Percentiles rank a stretch among this genome's conserved stretches.
These are phyloP conservation scores for Penicillium capsulatum DNA, from an alignment of 2,329 filamentous ascomycete species.

Conservation along the genomic window DNA sequence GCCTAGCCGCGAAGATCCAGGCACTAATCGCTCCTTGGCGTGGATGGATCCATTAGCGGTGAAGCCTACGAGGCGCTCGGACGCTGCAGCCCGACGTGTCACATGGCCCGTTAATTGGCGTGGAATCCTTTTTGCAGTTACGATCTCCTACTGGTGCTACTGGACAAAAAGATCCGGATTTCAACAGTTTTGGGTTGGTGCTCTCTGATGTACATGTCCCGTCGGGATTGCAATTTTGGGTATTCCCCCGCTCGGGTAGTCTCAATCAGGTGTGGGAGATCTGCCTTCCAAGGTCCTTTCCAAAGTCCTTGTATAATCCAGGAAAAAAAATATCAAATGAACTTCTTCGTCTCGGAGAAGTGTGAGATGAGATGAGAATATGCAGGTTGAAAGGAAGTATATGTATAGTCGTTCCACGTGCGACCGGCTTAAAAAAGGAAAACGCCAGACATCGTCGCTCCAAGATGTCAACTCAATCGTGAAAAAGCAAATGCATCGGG, in stretches of 20 bases:
- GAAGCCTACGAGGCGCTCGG: constrained; percentile 8
- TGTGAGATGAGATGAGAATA: constrained; percentile 10
- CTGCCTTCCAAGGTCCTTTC: constrained; percentile 16
- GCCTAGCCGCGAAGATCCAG: constrained; percentile 23
- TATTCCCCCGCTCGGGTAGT: constrained; percentile 13
- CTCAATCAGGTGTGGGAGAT: constrained; percentile 21
- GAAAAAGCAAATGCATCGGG: constrained; percentile 16
- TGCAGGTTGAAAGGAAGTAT: background rate
- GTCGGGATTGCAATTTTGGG: constrained; percentile 14
- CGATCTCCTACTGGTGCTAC: background rate
- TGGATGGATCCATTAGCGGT: constrained; percentile 17
- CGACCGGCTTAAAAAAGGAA: constrained; percentile 11
- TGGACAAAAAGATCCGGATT: background rate
- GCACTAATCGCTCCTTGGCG: constrained; percentile 13
- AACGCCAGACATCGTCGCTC: constrained; percentile 9
- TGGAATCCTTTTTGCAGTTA: background rate
- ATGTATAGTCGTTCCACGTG: constrained; percentile 4
- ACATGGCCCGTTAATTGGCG: constrained; percentile 14
- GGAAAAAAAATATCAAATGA: background rate
- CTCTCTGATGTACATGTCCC: constrained; percentile 9
- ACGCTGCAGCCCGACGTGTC: constrained; percentile 16
- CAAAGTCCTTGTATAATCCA: constrained; percentile 3
- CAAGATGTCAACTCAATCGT: constrained; percentile 12
- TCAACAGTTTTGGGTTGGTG: constrained; percentile 4
- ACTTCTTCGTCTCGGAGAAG: too few species aligned